phyloP scores from a whole-genome alignment of 176 grass and related monocot genomes.

The Chloris gayana region DNA sequence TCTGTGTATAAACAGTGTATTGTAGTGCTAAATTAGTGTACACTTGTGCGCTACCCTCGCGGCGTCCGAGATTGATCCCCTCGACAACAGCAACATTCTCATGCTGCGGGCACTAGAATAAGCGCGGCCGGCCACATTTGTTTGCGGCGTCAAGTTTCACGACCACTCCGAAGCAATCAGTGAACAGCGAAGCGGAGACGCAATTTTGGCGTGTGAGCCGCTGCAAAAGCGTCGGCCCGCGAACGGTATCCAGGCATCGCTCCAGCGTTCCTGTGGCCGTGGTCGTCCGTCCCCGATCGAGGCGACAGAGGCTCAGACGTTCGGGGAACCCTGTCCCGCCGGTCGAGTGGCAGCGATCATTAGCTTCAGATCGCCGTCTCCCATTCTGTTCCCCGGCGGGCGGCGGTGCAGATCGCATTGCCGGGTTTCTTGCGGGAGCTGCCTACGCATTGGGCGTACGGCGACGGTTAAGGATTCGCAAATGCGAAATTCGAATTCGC shows the following conservation, averaged over 20 bases:
- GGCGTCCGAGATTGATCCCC: conserved; percentile 12
- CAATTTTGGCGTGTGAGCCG: not conserved
- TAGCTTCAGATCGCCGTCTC: not conserved
- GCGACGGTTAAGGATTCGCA: not conserved
- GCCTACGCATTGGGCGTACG: conserved; percentile 3
- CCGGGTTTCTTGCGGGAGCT: not conserved
- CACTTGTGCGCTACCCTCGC: not conserved
- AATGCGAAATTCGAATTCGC: not conserved
- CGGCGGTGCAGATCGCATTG: no score
- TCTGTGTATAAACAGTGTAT: no score
- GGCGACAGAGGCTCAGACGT: conserved; percentile 26
- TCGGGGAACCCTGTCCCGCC: not conserved
- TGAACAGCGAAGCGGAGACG: not conserved
- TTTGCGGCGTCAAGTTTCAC: not conserved
- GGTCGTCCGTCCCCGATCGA: not conserved
- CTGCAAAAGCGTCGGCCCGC: not conserved
- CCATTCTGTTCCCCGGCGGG: conserved; percentile 24
- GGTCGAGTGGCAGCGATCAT: not conserved
- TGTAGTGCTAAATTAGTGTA: not conserved
- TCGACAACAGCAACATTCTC: conserved; percentile 12
- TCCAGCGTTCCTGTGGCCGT: not conserved
- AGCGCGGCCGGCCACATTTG: not conserved
- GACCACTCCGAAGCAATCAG: not conserved
- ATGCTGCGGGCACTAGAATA: not conserved
- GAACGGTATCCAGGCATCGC: not conserved